Evolutionary conservation across 164 flowering plant species (phyloP), one percentile per base, ranked within the genome.

Genomic region (Vitis amurensis): DNA sequence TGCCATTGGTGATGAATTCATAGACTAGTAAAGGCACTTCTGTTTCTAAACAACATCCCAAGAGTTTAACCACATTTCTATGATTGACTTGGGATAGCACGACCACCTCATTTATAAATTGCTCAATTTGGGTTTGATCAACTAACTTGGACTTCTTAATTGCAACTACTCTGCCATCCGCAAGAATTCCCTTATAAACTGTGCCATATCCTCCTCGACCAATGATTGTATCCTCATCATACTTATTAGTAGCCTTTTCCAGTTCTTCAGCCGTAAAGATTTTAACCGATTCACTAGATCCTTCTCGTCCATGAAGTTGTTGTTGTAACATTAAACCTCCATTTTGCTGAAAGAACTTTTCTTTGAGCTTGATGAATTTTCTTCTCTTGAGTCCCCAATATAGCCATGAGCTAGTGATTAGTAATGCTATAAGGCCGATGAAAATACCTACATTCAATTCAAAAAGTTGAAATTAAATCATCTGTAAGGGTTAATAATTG

Each of bases 11-110:
- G 16, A 71, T 47, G 17, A 61, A 76, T 58, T 75, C 78, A 19
- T 75, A 75, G 15, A 75, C 74, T 17, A 75, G 59, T 4, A 75
- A 12, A 30, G 78, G 78, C 0, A 71, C 74, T 71, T 71, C 64
- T 14, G 78, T 71, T 49, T 75, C 78, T 50, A 75, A 62, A 53
- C 78, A 75, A 51, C 71, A 75, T 1, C 78, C 78, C 12, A 75
- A 55, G 8, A 75, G 64, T 50, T 51, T 75, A 4, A 73, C 76
- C 48, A 73, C 76, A 44, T 73, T 68, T 9, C 67, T 61, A 15
- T 74, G 72, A 70, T 74, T 74, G 30, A 74, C 30, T 57, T 74
- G 72, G 2, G 77, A 63, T 1, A 74, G 77, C 6, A 74, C 64
- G 10, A 74, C n/a, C 57, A 74, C 64, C 49, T 74, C 77, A 17